Base-by-base conservation (phyloP, 2,329 filamentous ascomycete genomes). In the Colletotrichum cordylinicola region DNA sequence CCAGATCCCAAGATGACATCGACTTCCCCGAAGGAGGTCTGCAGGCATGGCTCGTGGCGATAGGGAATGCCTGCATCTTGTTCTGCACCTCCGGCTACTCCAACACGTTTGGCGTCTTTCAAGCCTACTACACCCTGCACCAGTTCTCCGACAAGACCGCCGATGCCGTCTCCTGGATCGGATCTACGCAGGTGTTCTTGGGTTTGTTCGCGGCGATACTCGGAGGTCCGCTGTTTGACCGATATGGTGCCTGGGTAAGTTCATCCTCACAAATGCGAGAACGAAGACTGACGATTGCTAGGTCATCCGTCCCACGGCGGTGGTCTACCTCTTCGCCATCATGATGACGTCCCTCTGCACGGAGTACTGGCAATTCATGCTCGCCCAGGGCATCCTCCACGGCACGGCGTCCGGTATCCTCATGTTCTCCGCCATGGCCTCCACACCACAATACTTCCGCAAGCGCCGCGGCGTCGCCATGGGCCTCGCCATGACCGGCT, bases 331-430 rank as follows among this genome's bases (percentile, higher is more conserved):
- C 35, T 77, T 87, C 61, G 81, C 83, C 24, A 80, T 88, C 64
- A 86, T 87, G 83, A 86, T 89, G 83, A 80, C 82, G 4, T 86
- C 84, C 67, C 78, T 85, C 9, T 89, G 87, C 78, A 84, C 79
- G 6, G 70, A 83, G 37, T 91, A 90, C 77, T 91, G 85, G 82
- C 88, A 91, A 8, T 84, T 90, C 78, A 87, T 91, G 82, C 86
- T 91, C 10, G 84, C 84, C 0, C 89, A 90, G 70, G 88, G 86
- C 3, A 78, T 90, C 2, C 78, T 90, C 2, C 80, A 85, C 52
- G 88, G 88, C 2, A 61, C 82, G 0, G 78, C 81, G 5, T 86
- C 84, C 77, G 86, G 85, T 0, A 80, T 90, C 6, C 78, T 89
- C 8, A 82, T 84, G 18, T 82, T 88, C 0, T 88, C 90, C 0